A percentile compares a stretch with the other conserved stretches of the same genome.
Conservation (phyloP, 2,329 filamentous ascomycete genomes). For the Lojkania enalia region DNA sequence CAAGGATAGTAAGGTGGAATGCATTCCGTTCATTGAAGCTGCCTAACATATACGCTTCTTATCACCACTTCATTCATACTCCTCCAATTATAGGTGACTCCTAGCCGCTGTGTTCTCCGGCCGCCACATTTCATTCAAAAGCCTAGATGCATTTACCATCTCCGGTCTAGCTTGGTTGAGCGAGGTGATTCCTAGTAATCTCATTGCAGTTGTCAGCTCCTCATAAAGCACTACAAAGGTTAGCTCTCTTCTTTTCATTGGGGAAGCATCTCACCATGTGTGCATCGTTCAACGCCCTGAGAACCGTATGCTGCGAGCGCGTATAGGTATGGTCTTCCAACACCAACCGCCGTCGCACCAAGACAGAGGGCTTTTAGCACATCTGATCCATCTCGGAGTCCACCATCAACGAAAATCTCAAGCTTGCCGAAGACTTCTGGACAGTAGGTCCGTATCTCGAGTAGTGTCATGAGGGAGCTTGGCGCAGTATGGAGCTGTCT, state of each 20-base stretch:
- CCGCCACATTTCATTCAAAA: constrained; percentile 42
- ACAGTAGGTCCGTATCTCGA: constrained; percentile 44
- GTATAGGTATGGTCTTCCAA: constrained; percentile 45
- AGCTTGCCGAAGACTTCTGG: constrained; percentile 42
- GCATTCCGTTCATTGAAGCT: no score
- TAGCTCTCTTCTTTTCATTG: constrained; percentile 4
- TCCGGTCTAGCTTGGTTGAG: constrained; percentile 64
- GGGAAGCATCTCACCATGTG: constrained; percentile 35
- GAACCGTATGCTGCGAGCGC: constrained; percentile 44
- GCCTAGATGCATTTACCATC: constrained; percentile 55
- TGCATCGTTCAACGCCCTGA: constrained; percentile 40
- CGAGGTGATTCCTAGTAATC: constrained; percentile 65
- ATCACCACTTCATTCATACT: no score
- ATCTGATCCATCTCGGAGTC: constrained; percentile 43
- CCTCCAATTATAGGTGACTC: constrained; percentile 27
- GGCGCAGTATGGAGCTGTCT: constrained; percentile 53
- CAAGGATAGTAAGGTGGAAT: no score
- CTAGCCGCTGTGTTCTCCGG: constrained; percentile 27
- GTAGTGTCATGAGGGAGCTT: constrained; percentile 41
- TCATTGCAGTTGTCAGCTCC: constrained; percentile 68
- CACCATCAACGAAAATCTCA: constrained; percentile 45
- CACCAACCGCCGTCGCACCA: constrained; percentile 45
- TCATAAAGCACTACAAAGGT: constrained; percentile 51
- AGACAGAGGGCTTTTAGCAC: constrained; percentile 46
- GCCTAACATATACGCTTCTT: background rate